These are phyloP conservation scores for Fraxinus ornus DNA, from an alignment of 305 asterid species.

Conservation along the genomic window DNA sequence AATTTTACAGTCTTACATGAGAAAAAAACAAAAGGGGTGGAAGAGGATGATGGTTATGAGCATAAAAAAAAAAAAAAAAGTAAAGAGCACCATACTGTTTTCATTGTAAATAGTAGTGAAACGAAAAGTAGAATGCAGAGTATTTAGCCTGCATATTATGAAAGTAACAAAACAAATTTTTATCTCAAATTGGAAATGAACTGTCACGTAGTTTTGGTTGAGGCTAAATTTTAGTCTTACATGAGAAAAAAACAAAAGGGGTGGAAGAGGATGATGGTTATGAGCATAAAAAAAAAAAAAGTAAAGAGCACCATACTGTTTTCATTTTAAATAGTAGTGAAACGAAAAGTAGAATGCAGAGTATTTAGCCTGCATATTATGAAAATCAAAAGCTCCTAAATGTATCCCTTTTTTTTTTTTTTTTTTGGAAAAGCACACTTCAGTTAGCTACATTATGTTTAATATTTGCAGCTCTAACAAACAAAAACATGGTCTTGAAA, in stretches of 20 bases:
- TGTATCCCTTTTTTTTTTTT: too few relatives aligned
- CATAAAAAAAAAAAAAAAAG: too few relatives aligned
- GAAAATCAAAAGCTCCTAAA: background rate
- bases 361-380: background rate
- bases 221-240: background rate
- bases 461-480: background rate
- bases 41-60: background rate
- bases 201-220: background rate
- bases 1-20: too few relatives aligned
- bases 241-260: background rate
- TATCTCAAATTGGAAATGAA: background rate
- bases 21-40: background rate
- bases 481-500: background rate
- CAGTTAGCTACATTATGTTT: background rate
- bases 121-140: background rate
- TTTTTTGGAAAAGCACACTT: background rate
- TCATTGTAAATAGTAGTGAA: background rate
- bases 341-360: background rate
- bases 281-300: background rate
- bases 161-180: background rate
- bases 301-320: background rate
- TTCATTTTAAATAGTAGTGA: background rate
- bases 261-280: background rate
- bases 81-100: too few relatives aligned
- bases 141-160: background rate